A percentile compares a stretch with the other conserved stretches of the same genome.
These are phyloP conservation scores for Paracoccidioides lutzii DNA, from an alignment of 2,329 filamentous ascomycete genomes.

Conservation along the genomic window DNA sequence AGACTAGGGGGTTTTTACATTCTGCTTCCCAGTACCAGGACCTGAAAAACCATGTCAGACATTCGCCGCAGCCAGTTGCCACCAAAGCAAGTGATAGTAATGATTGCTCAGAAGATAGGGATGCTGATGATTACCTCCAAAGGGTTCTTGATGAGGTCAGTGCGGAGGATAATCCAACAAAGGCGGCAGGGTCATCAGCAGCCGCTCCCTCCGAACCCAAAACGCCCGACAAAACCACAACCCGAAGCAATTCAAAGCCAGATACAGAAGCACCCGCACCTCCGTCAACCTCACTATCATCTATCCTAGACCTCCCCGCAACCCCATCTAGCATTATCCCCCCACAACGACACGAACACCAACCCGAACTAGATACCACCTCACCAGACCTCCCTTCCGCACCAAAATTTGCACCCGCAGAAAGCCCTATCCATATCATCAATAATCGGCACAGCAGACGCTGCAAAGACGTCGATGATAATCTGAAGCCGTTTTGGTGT, in stretches of 20 bases:
- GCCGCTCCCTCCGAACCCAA: not conserved
- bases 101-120: conserved; percentile 9
- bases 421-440: conserved; percentile 1
- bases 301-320: conserved; percentile 2
- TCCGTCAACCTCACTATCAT: not conserved
- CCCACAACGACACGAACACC: conserved; percentile 5
- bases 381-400: conserved; percentile 17
- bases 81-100: not conserved
- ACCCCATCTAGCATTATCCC: conserved; percentile 8
- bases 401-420: conserved; percentile 10
- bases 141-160: conserved; percentile 18
- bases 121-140: conserved; percentile 19
- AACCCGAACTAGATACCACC: conserved; percentile 7
- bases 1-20: conserved; percentile 19
- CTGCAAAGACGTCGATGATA: conserved; percentile 41
- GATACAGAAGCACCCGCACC: not conserved
- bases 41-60: not conserved
- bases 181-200: not conserved
- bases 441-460: conserved; percentile 9
- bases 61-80: not conserved
- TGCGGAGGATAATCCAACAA: not conserved
- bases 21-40: conserved; percentile 15
- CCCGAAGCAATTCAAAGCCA: not conserved
- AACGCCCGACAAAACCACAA: not conserved
- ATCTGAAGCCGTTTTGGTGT: conserved; percentile 60